Evolutionary conservation across 805 yeast species (phyloP).

Genomic region (Huiozyma naganishii): DNA sequence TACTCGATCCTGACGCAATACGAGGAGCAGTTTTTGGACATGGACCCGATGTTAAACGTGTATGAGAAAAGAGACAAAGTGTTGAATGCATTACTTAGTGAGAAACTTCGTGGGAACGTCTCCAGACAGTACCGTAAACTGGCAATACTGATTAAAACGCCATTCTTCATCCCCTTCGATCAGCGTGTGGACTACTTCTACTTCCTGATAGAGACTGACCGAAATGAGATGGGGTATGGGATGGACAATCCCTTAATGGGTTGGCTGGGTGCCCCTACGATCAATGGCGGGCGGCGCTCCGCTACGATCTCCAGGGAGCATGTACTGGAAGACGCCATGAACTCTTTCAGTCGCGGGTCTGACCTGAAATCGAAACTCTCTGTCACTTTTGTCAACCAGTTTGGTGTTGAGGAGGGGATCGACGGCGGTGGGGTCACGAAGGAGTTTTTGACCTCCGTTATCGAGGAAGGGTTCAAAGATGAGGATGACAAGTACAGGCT

Average conservation of each 20-base stretch:
- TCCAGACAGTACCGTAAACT: conserved; percentile 26
- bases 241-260: not conserved
- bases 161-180: conserved; percentile 71
- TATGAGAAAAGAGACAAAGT: conserved; percentile 1
- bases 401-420: conserved; percentile 75
- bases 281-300: conserved; percentile 7
- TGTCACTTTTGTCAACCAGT: conserved; percentile 59
- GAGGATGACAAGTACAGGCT: conserved; percentile 22
- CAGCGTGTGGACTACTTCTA: conserved; percentile 68
- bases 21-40: conserved; percentile 1
- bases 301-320: conserved; percentile 61
- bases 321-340: conserved; percentile 66
- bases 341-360: conserved; percentile 44
- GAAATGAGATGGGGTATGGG: conserved; percentile 13
- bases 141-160: conserved; percentile 50
- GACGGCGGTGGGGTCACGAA: conserved; percentile 97
- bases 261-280: conserved; percentile 2
- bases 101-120: conserved; percentile 2
- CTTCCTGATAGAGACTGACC: conserved; percentile 46
- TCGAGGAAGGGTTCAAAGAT: conserved; percentile 50
- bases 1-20: conserved; percentile 1
- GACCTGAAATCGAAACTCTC: conserved; percentile 48
- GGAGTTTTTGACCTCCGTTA: conserved; percentile 70
- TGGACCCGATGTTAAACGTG: not conserved
- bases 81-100: not conserved